phyloP scores from a whole-genome alignment of 2,329 filamentous ascomycete species.

The Aspergillus ochraceus region DNA sequence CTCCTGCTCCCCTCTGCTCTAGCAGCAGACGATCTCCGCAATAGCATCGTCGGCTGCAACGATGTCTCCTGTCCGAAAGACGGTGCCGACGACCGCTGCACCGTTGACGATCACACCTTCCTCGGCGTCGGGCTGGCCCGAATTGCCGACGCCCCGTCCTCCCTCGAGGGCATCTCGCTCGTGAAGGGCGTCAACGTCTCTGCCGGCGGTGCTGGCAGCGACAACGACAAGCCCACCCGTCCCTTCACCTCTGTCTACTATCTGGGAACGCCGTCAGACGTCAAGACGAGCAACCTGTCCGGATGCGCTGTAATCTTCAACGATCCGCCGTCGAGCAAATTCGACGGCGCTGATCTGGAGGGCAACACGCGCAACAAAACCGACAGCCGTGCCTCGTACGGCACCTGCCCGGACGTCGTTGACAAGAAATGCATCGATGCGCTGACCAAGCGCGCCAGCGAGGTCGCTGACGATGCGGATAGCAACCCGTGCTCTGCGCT shows the following conservation, averaged over 20 bases:
- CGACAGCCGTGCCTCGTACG: slow-evolving; percentile 6
- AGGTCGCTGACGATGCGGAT: neutral
- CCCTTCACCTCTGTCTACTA: slow-evolving; percentile 18
- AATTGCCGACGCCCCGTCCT: slow-evolving; percentile 6
- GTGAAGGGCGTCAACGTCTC: slow-evolving; percentile 16
- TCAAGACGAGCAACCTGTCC: slow-evolving; percentile 2
- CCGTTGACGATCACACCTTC: slow-evolving; percentile 10
- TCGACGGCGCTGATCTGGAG: neutral
- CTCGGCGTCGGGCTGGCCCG: slow-evolving; percentile 10
- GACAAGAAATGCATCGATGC: slow-evolving; percentile 15
- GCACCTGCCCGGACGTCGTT: slow-evolving; percentile 15
- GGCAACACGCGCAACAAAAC: neutral
- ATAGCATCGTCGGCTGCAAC: neutral
- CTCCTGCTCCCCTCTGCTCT: neutral
- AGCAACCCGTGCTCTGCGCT: neutral
- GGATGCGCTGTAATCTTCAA: slow-evolving; percentile 22
- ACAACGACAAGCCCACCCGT: neutral
- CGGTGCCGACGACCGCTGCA: slow-evolving; percentile 8
- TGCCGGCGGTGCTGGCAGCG: neutral
- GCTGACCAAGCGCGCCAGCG: slow-evolving; percentile 8
- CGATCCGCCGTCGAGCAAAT: slow-evolving; percentile 9
- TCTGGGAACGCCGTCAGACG: slow-evolving; percentile 9
- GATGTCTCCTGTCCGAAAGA: neutral
- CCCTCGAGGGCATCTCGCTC: slow-evolving; percentile 14
- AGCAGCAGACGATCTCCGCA: neutral